Evolutionary conservation across 1,139 yeast genomes (phyloP).

Genomic region (Kluyveromyces marxianus): DNA sequence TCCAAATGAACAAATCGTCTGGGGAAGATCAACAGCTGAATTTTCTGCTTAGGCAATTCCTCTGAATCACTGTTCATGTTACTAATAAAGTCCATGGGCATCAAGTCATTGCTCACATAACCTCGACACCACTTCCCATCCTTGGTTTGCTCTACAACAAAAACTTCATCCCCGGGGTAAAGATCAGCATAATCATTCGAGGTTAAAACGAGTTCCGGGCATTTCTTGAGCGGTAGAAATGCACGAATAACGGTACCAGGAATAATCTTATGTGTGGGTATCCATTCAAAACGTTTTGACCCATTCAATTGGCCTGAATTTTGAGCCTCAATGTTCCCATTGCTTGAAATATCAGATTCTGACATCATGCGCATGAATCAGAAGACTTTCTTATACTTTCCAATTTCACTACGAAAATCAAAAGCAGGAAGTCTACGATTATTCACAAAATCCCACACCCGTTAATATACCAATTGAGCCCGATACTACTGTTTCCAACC

Average conservation of each 20-base stretch:
- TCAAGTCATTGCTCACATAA: slow-evolving; percentile 52
- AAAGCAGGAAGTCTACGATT: too few species aligned
- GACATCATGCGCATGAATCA: not conserved
- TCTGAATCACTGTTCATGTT: slow-evolving; percentile 39
- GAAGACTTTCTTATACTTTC: too few species aligned
- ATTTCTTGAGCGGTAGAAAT: slow-evolving; percentile 50
- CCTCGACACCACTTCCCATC: slow-evolving; percentile 74
- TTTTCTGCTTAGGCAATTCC: slow-evolving; percentile 49
- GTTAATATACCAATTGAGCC: too few species aligned
- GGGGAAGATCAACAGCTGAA: slow-evolving; percentile 55
- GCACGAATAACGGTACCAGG: slow-evolving; percentile 51
- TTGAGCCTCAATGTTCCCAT: slow-evolving; percentile 2
- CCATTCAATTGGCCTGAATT: not conserved
- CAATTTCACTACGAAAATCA: too few species aligned
- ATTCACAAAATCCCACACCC: too few species aligned
- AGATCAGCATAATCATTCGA: slow-evolving; percentile 41
- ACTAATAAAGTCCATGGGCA: slow-evolving; percentile 61
- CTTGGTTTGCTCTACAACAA: slow-evolving; percentile 57
- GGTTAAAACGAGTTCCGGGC: slow-evolving; percentile 26
- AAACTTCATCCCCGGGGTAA: slow-evolving; percentile 77
- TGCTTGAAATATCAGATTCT: not conserved
- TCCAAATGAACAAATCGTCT: slow-evolving; percentile 39
- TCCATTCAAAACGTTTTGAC: slow-evolving; percentile 32
- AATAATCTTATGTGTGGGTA: slow-evolving; percentile 36
- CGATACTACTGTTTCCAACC: too few species aligned